Base-by-base conservation (phyloP, 495 filamentous ascomycete genomes). In the Podospora sp. region DNA sequence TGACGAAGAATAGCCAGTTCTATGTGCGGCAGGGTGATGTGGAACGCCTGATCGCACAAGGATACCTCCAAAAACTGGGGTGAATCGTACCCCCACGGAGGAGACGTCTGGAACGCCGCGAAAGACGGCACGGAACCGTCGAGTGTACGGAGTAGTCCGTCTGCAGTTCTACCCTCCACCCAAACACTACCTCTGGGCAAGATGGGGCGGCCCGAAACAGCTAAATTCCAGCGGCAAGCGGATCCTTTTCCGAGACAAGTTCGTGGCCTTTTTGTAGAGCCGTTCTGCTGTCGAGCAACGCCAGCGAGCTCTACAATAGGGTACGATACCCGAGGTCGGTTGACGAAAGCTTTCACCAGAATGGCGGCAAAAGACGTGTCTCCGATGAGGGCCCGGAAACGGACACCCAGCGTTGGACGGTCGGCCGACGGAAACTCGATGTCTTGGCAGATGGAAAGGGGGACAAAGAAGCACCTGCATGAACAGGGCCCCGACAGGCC, bases 1-100 rank as follows among this genome's bases (percentile, higher is more conserved):
- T 99, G 77, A 97, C 92, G 35, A 98, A 97, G 78, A 98, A 98
- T 73, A 97, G 93, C 73, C 96, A 99, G 73, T 95, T 98, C 72
- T 97, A 93, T 75, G 96, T 99, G 50, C 88, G 94, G 67, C 93
- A 97, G 75, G 94, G 93, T 5, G 96, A 99, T 82, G 96, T 99
- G 9, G 95, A 98, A 77, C 84, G 94, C 40, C 77, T 99, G 68
- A 97, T 99, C 72, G 88, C 92, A 18, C 96, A 98, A 77, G 96
- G 96, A n/a, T 99, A 97, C 79, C 78, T 99, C 72, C 94, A 97
- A 76, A 91, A 91, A 74, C 85, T 99, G 69, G 91, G 88, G 73
- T 97, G 83, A 93, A 21, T 21, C 26, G 46, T 29, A 20, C 29
- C 56, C 16, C 16, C 56, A 35, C 18, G 6, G 20, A 49, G 18